A percentile compares a stretch with the other conserved stretches of the same genome.
Conservation (phyloP, 768 basidiomycete species). For the Chalciporus piperatus region DNA sequence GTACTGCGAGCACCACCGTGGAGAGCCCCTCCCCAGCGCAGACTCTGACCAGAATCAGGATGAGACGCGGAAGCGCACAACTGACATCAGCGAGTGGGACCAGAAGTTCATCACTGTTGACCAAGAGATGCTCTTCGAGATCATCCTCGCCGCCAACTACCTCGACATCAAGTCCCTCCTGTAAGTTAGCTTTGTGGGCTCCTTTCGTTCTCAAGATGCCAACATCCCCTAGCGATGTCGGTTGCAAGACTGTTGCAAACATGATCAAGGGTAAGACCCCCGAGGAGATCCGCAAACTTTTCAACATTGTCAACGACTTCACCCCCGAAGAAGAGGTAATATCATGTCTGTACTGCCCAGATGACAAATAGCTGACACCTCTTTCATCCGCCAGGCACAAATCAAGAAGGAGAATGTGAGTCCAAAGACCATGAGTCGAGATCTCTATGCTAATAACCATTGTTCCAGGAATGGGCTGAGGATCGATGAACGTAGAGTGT, state of each 20-base stretch:
- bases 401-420: conserved; percentile 99
- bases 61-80: conserved; percentile 96
- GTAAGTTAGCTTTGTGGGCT: conserved; percentile 44
- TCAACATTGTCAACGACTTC: conserved; percentile 98
- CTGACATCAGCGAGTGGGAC: conserved; percentile 99
- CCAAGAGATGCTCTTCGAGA: conserved; percentile 99
- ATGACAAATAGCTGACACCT: conserved; percentile 2
- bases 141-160: conserved; percentile 99
- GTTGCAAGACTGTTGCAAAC: conserved; percentile 98
- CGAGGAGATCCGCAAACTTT: conserved; percentile 97
- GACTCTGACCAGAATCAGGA: conserved; percentile 82
- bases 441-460: conserved; percentile 8
- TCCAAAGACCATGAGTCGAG: conserved; percentile 8
- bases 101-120: conserved; percentile 98
- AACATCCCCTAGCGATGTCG: conserved; percentile 70
- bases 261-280: conserved; percentile 99
- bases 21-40: conserved; percentile 89
- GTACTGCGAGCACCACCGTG: conserved; percentile 98
- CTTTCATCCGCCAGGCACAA: conserved; percentile 60
- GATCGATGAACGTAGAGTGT: conserved; percentile 60
- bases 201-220: background rate
- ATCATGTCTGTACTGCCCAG: conserved; percentile 7
- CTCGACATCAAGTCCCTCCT: conserved; percentile 98
- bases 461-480: conserved; percentile 84
- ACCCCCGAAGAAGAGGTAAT: conserved; percentile 97